Conservation (phyloP, 495 filamentous ascomycete species). For the Astrothelium subdiscretum region DNA sequence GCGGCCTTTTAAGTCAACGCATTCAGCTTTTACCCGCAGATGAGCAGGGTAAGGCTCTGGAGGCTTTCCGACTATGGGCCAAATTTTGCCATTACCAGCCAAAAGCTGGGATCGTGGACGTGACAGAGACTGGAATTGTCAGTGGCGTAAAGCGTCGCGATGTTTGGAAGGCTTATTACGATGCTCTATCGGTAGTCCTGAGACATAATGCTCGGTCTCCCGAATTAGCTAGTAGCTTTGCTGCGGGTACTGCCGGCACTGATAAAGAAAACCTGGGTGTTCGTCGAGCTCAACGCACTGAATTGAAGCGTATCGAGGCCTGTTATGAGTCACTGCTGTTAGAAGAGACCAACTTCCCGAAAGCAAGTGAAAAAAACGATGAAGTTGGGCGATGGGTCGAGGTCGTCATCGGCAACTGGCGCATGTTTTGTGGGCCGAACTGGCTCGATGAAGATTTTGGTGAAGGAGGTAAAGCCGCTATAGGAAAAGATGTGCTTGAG, state of each 20-base stretch:
- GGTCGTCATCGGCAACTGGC: slow-evolving; percentile 75
- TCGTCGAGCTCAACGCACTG: slow-evolving; percentile 53
- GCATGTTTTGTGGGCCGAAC: slow-evolving; percentile 55
- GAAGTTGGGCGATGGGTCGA: slow-evolving; percentile 75
- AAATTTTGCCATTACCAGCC: slow-evolving; percentile 1
- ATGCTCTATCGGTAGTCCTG: slow-evolving; percentile 53
- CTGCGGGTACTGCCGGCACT: background rate
- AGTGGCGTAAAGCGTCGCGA: slow-evolving; percentile 30
- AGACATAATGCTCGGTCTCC: slow-evolving; percentile 30
- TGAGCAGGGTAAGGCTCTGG: background rate
- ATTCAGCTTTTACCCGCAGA: background rate
- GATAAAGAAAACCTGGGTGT: slow-evolving; percentile 23
- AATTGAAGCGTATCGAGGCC: slow-evolving; percentile 62
- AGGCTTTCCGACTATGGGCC: background rate
- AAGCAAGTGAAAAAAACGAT: slow-evolving; percentile 58
- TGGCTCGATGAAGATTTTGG: slow-evolving; percentile 72
- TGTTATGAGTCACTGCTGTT: slow-evolving; percentile 64
- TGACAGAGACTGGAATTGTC: background rate
- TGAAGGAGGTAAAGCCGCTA: slow-evolving; percentile 58
- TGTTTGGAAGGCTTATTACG: slow-evolving; percentile 75
- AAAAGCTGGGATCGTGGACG: background rate
- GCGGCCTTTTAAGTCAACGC: slow-evolving; percentile 17
- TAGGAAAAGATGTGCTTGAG: slow-evolving; percentile 62
- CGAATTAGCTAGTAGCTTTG: slow-evolving; percentile 4
- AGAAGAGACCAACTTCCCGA: slow-evolving; percentile 67